Percentiles rank a stretch among this genome's conserved stretches.
These are phyloP conservation scores for Hippophae rhamnoides DNA, from an alignment of 306 rosid species.

Conservation along the genomic window DNA sequence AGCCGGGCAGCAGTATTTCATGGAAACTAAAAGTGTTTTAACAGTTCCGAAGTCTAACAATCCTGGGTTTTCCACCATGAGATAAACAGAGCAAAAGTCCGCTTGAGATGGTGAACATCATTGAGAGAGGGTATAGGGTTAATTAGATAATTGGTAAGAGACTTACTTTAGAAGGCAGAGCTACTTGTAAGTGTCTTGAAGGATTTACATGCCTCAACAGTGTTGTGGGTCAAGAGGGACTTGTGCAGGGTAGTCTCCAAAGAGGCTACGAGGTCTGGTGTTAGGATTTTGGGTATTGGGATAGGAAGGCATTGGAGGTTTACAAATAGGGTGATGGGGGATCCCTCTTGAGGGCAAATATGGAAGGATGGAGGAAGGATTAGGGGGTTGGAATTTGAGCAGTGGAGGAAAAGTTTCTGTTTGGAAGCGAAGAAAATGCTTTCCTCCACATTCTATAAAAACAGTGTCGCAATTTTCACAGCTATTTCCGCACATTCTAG, in stretches of 20 bases:
- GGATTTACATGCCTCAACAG: slow-evolving; percentile 80
- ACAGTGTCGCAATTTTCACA: slow-evolving; percentile 10
- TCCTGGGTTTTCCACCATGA: slow-evolving; percentile 50
- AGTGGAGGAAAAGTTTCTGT: slow-evolving; percentile 36
- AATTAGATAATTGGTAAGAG: slow-evolving; percentile 63
- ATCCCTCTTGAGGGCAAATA: slow-evolving; percentile 43
- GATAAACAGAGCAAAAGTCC: slow-evolving; percentile 64
- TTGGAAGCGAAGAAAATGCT: slow-evolving; percentile 19
- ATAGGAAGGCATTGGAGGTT: slow-evolving; percentile 26
- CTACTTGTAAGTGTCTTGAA: slow-evolving; percentile 65
- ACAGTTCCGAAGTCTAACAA: slow-evolving; percentile 39
- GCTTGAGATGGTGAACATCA: slow-evolving; percentile 61
- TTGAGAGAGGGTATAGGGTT: slow-evolving; percentile 53
- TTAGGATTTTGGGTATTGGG: slow-evolving; percentile 30
- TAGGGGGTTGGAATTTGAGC: slow-evolving; percentile 54
- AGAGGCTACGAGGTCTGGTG: slow-evolving; percentile 26
- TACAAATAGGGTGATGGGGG: slow-evolving; percentile 26
- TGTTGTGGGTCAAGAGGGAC: slow-evolving; percentile 42
- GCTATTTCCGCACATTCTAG: slow-evolving; percentile 7
- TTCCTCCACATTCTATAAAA: slow-evolving; percentile 17
- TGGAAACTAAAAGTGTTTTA: slow-evolving; percentile 37
- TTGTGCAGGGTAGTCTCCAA: slow-evolving; percentile 58
- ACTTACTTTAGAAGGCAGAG: slow-evolving; percentile 59
- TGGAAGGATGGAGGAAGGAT: slow-evolving; percentile 83
- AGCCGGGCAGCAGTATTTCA: slow-evolving; percentile 68